These are phyloP conservation scores for Verticillium tricorpus DNA, from an alignment of 2,329 filamentous ascomycete genomes.

Conservation along the genomic window DNA sequence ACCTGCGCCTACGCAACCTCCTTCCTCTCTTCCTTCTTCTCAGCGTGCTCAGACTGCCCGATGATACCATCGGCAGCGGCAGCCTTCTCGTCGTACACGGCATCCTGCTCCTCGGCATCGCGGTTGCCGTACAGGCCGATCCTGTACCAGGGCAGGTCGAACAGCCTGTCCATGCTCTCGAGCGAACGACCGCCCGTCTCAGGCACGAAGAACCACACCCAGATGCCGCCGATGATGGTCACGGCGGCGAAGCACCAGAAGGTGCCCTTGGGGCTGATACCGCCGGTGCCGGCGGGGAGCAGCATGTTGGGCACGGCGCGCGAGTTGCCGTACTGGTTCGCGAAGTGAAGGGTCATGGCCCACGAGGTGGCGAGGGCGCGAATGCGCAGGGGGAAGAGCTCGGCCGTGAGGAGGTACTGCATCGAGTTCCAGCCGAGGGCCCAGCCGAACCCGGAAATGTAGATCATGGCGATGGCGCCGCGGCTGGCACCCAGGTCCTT, in stretches of 20 bases:
- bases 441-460: constrained; percentile 64
- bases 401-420: constrained; percentile 67
- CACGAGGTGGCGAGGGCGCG: constrained; percentile 66
- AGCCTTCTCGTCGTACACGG: constrained; percentile 39
- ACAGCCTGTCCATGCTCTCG: constrained; percentile 68
- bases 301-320: constrained; percentile 75
- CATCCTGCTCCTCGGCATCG: constrained; percentile 44
- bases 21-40: constrained; percentile 18
- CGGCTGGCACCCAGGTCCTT: constrained; percentile 53
- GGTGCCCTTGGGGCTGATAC: constrained; percentile 58
- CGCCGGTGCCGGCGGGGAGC: constrained; percentile 39
- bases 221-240: constrained; percentile 62
- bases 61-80: constrained; percentile 25
- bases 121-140: constrained; percentile 58
- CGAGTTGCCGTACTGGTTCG: constrained; percentile 73
- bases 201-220: constrained; percentile 69
- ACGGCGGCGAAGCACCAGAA: constrained; percentile 73
- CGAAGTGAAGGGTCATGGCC: constrained; percentile 76
- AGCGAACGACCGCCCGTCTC: constrained; percentile 65
- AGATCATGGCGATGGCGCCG: constrained; percentile 70
- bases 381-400: constrained; percentile 72
- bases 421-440: constrained; percentile 70
- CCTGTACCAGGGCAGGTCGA: constrained; percentile 68
- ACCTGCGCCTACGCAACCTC: neutral
- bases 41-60: constrained; percentile 27